Evolutionary conservation across 768 basidiomycete genomes (phyloP), one percentile per base, ranked within the genome.

Genomic region (Filobasidium wieringae): DNA sequence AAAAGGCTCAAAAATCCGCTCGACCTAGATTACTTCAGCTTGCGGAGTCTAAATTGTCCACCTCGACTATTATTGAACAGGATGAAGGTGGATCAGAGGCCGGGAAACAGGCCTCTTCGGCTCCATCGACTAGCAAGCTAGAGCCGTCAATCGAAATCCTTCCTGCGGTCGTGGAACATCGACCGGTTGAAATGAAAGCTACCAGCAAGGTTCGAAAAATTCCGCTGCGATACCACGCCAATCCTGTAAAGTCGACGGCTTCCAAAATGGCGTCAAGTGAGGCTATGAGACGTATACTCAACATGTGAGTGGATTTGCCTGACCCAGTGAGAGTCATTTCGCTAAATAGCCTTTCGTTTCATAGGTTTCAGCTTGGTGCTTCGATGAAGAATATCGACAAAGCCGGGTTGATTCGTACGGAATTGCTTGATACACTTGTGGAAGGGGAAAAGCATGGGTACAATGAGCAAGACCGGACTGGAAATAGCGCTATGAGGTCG

Each of bases 381-480:
- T 61, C 49, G 32, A 49, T 63, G n/a, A 67, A 66, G 26, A 59
- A 63, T 1, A 52, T 61, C 9, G 74, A 75, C 12, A 66, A 74
- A 30, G 70, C 67, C 3, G 55, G 51, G 1, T 55, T 76, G 45
- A 55, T 76, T 50, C 61, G 70, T 1, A 66, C 57, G 27, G 65
- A 68, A 22, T 68, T 77, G 2, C 50, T 77, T 4, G 67, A 70
- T 0, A 58, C 72, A 30, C 59, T 77, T 19, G 55, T 66, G 17
- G 72, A 72, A 26, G 62, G 71, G 27, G 76, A 76, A 32, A 68
- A 69, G 49, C 52, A 66, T n/a, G 68, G 68, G 0, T 66, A 64
- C 22, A 57, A 65, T 22, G 24, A 57, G 7, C 9, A 40, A 2
- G 69, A 62, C 17, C 58, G 66, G 2, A 22, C 53, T 39, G 59